Conservation (phyloP, 805 yeast genomes). For the Ascoidea rubescens region DNA sequence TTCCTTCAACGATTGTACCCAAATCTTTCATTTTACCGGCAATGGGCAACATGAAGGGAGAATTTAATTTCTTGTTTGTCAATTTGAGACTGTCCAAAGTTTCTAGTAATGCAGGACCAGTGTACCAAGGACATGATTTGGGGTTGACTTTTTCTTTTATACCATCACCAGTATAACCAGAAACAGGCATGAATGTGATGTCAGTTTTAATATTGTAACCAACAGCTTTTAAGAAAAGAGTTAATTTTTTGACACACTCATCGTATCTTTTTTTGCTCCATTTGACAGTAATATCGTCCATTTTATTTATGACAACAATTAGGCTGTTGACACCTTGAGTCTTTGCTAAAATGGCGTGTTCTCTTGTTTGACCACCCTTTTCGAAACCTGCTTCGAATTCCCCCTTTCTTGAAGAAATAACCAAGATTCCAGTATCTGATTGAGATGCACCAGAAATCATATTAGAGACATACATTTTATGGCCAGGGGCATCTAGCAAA, state of each 20-base stretch:
- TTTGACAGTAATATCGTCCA: constrained; percentile 94
- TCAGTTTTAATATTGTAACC: constrained; percentile 82
- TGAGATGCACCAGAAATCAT: constrained; percentile 99
- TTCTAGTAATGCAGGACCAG: constrained; percentile 85
- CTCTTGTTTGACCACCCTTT: constrained; percentile 98
- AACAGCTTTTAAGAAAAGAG: constrained; percentile 66
- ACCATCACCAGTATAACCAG: constrained; percentile 96
- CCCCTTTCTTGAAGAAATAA: constrained; percentile 96
- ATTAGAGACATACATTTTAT: constrained; percentile 95
- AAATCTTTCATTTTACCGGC: constrained; percentile 91
- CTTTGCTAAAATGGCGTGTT: constrained; percentile 93
- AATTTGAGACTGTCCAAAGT: constrained; percentile 74
- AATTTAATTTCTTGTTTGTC: constrained; percentile 75
- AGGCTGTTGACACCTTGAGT: constrained; percentile 95
- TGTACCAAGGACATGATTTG: constrained; percentile 81
- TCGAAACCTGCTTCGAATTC: constrained; percentile 99
- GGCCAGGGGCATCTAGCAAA: constrained; percentile 98
- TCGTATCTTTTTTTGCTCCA: constrained; percentile 96
- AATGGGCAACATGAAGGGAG: constrained; percentile 95
- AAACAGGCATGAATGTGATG: constrained; percentile 89
- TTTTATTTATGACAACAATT: constrained; percentile 90
- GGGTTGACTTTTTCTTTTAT: constrained; percentile 71
- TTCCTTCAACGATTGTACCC: constrained; percentile 97
- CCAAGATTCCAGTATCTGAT: constrained; percentile 96
- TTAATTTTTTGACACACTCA: constrained; percentile 82